Evolutionary conservation across 2,329 filamentous ascomycete species (phyloP).

Genomic region (Penicillium janthinellum): DNA sequence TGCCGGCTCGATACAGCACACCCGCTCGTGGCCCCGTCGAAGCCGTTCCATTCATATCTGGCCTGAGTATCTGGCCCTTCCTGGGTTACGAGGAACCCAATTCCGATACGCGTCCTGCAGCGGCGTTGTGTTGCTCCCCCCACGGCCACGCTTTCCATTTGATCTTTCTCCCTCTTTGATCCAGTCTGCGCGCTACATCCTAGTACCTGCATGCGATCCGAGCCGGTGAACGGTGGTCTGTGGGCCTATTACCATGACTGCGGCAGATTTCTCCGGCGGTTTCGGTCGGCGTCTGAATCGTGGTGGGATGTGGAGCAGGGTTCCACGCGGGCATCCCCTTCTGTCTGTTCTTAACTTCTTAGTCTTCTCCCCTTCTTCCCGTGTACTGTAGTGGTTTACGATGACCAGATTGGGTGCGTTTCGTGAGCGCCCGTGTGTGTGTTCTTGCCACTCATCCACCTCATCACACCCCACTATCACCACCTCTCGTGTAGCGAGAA

Average conservation of each 20-base stretch:
- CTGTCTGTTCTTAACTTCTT: background rate
- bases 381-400: background rate
- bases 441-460: background rate
- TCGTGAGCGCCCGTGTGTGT: background rate
- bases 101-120: conserved; percentile 15
- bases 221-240: conserved; percentile 30
- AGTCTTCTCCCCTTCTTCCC: background rate
- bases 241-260: conserved; percentile 20
- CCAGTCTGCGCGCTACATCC: conserved; percentile 22
- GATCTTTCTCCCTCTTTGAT: conserved; percentile 1
- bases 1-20: conserved; percentile 17
- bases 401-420: background rate
- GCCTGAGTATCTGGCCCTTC: conserved; percentile 5
- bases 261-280: conserved; percentile 23
- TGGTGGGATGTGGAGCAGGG: background rate
- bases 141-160: conserved; percentile 9
- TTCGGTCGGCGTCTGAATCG: conserved; percentile 4
- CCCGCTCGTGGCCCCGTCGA: conserved; percentile 18
- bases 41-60: conserved; percentile 17
- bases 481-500: background rate
- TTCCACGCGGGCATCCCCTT: conserved; percentile 6
- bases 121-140: conserved; percentile 7
- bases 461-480: background rate
- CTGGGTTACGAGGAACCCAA: conserved; percentile 5
- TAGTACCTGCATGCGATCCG: conserved; percentile 35